Base-by-base conservation (phyloP, 495 filamentous ascomycete genomes). In the Penicillium malachiteum region DNA sequence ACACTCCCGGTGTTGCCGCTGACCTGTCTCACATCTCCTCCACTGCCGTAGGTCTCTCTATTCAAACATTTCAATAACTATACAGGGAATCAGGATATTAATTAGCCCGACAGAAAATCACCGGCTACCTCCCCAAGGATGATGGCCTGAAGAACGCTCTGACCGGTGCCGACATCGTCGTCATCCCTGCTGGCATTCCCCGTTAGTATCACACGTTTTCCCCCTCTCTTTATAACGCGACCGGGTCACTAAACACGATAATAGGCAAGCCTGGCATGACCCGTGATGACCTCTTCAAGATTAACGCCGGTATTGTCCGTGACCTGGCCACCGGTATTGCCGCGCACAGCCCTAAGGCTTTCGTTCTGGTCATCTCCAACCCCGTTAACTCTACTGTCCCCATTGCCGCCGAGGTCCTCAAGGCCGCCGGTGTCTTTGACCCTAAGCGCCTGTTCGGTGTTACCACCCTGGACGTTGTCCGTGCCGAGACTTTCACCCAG, bases 311-410 rank as follows among this genome's bases (percentile, higher is more conserved):
- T 55, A 96, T 97, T 67, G 92, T 97, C 61, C 88, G 89, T 66
- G 88, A 87, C 56, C 81, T 97, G 49, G 84, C 90, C 66, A 86
- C 91, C 71, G 86, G 89, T 32, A 85, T 92, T 60, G 93, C 94
- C 56, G 86, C 97, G 69, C 81, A 84, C 64, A 84, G 84, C 69
- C 94, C 94, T 62, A 93, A 96, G 65, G 94, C 94, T 37, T 97
- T 87, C 75, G 83, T 92, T 69, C 84, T 97, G 46, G 84, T 98
- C 79, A 98, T 98, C 75, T 97, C 94, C 58, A 98, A 98, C 82
- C 94, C 94, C 34, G 94, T 98, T 74, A 98, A 98, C 88, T 95
- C 90, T 18, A 98, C 95, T 35, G 95, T 98, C 54, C 94, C 95
- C 48, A 96, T 98, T 71, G 90, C 95, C 42, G 94, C 94, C 50